Conservation (phyloP, 371 early-diverging fungal genomes). For the Apophysomyces elegans region DNA sequence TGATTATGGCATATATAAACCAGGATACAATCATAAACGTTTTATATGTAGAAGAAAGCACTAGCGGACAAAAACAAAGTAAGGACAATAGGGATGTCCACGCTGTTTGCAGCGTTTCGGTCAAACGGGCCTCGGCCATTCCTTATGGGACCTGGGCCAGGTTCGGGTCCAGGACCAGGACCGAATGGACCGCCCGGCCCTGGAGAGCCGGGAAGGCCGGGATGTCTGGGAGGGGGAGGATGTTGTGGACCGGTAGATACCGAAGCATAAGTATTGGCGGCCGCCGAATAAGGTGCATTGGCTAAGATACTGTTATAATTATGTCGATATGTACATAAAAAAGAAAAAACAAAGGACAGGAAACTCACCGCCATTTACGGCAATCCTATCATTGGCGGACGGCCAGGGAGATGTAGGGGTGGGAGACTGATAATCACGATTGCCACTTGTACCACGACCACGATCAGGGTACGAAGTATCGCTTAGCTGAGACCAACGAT, state of each 20-base stretch:
- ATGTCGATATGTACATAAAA: background rate
- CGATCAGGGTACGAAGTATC: background rate
- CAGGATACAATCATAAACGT: background rate
- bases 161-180: constrained; percentile 4
- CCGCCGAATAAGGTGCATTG: background rate
- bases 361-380: background rate
- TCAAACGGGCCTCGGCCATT: background rate
- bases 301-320: background rate
- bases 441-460: constrained; percentile 3
- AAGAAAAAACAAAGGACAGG: background rate
- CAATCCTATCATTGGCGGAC: constrained; percentile 3
- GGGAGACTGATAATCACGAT: background rate
- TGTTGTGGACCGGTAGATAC: background rate
- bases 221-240: background rate
- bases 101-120: background rate
- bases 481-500: constrained; percentile 4
- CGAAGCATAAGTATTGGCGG: background rate
- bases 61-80: constrained; percentile 3
- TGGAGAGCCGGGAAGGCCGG: background rate
- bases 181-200: background rate
- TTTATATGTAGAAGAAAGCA: background rate
- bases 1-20: constrained; percentile 1
- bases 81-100: constrained; percentile 10
- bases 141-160: background rate
- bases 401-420: constrained; percentile 9